Evolutionary conservation across 2,329 filamentous ascomycete genomes (phyloP).

Genomic region (Penicillium hesseltinei): DNA sequence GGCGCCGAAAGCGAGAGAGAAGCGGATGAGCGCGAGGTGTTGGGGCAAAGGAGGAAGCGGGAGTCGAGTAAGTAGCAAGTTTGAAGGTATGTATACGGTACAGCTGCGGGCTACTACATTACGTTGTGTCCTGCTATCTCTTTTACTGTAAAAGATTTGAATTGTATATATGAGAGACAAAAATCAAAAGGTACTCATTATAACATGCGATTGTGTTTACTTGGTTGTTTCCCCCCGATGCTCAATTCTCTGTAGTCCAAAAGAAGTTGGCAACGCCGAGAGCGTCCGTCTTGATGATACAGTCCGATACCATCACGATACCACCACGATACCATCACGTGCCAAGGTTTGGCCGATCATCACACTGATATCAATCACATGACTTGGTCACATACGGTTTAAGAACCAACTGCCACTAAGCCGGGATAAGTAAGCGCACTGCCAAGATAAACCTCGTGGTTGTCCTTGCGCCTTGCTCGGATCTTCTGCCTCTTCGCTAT

Average conservation of each 20-base stretch:
- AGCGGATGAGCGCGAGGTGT: conserved; percentile 20
- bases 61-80: conserved; percentile 23
- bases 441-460: conserved; percentile 31
- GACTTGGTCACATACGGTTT: conserved; percentile 4
- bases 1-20: conserved; percentile 13
- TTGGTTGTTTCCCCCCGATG: neutral
- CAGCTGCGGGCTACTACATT: conserved; percentile 12
- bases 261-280: conserved; percentile 7
- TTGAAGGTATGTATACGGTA: conserved; percentile 22
- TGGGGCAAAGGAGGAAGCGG: conserved; percentile 20
- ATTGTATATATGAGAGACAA: neutral
- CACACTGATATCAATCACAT: neutral
- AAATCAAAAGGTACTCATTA: neutral
- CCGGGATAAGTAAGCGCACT: conserved; percentile 14
- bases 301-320: neutral
- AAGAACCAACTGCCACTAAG: conserved; percentile 12
- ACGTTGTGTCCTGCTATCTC: neutral
- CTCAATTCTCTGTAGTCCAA: conserved; percentile 4
- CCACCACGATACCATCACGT: conserved; percentile 4
- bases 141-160: neutral
- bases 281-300: conserved; percentile 4
- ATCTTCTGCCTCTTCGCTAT: conserved; percentile 23
- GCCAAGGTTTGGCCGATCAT: neutral
- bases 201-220: neutral
- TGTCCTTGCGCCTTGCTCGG: conserved; percentile 24